Conservation (phyloP, 192 early-diverging fungal species). For the Coemansia sp. region DNA sequence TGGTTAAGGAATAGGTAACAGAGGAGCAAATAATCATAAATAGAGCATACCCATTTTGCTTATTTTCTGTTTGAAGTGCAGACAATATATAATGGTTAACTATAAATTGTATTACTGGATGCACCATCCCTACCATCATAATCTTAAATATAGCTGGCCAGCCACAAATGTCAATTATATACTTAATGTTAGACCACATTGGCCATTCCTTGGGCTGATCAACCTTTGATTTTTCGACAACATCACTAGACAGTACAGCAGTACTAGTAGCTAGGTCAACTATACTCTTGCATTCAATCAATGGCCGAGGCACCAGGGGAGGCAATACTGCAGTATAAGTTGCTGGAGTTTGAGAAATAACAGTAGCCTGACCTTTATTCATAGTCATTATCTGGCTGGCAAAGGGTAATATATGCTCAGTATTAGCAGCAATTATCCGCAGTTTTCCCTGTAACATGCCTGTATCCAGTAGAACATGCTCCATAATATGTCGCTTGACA, state of each 20-base stretch:
- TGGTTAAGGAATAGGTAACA: neutral
- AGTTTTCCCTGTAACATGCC: neutral
- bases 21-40: neutral
- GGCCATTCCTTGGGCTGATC: neutral
- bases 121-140: neutral
- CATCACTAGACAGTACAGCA: neutral
- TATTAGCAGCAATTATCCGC: neutral
- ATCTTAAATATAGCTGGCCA: neutral
- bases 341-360: neutral
- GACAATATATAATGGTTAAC: neutral
- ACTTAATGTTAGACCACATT: neutral
- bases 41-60: neutral
- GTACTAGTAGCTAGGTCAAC: neutral
- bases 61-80: neutral
- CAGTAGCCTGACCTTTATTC: neutral
- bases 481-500: conserved; percentile 21
- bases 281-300: neutral
- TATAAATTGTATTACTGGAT: neutral
- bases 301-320: neutral
- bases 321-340: neutral
- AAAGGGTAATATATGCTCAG: neutral
- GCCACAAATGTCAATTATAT: neutral
- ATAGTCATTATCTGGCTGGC: neutral
- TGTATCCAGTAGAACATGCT: conserved; percentile 15
- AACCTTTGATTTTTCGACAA: neutral